phyloP scores from a whole-genome alignment of 805 yeast species.

The Grigorovia humatica region DNA sequence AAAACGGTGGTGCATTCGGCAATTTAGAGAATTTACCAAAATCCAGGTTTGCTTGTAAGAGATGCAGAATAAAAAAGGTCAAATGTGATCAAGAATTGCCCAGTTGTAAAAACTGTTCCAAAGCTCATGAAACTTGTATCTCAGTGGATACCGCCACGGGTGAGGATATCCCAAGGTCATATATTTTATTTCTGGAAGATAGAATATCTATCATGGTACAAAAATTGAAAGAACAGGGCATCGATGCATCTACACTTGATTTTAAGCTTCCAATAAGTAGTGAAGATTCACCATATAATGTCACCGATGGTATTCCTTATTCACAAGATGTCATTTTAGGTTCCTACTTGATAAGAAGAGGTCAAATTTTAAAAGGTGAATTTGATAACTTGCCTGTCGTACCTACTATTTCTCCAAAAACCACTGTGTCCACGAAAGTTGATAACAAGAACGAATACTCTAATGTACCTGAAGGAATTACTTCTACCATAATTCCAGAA shows the following conservation, averaged over 20 bases:
- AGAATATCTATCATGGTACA: slow-evolving; percentile 47
- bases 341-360: slow-evolving; percentile 19
- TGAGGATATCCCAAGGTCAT: slow-evolving; percentile 72
- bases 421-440: background rate
- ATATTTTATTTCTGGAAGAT: slow-evolving; percentile 62
- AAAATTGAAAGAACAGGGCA: slow-evolving; percentile 36
- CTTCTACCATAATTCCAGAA: slow-evolving; percentile 2
- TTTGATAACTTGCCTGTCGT: background rate
- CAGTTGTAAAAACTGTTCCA: slow-evolving; percentile 44
- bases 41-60: slow-evolving; percentile 72
- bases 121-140: slow-evolving; percentile 62
- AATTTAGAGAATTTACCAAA: slow-evolving; percentile 34
- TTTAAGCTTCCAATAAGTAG: slow-evolving; percentile 23
- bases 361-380: slow-evolving; percentile 5
- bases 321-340: slow-evolving; percentile 18
- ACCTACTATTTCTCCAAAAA: background rate
- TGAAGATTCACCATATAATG: slow-evolving; percentile 20
- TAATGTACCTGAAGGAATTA: background rate
- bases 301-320: slow-evolving; percentile 3
- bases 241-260: slow-evolving; percentile 24
- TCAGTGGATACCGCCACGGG: slow-evolving; percentile 86
- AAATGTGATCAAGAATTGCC: slow-evolving; percentile 54
- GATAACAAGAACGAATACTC: background rate
- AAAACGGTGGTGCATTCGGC: background rate
- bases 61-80: slow-evolving; percentile 64